Evolutionary conservation across 2,329 filamentous ascomycete species (phyloP).

Genomic region (Curvularia sp.): DNA sequence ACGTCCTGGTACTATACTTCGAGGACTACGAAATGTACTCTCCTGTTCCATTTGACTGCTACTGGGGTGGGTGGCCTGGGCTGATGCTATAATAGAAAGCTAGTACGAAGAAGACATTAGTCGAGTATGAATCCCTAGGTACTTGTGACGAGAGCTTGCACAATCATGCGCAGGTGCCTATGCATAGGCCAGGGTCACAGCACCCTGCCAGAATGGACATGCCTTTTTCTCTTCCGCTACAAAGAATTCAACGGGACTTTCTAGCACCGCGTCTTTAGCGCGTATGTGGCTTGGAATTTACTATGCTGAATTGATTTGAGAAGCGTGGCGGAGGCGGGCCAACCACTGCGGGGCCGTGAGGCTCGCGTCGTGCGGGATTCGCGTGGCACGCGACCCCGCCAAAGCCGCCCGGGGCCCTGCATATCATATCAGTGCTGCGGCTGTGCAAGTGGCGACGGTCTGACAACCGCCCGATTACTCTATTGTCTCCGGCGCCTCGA

Average conservation of each 20-base stretch:
- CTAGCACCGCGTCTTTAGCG: no score
- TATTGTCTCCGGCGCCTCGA: slow-evolving; percentile 1
- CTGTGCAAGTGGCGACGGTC: slow-evolving; percentile 17
- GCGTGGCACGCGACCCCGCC: slow-evolving; percentile 15
- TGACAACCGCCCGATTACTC: slow-evolving; percentile 4
- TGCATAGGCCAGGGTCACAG: background rate
- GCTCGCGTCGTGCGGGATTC: slow-evolving; percentile 6
- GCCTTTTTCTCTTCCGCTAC: background rate
- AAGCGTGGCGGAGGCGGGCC: background rate
- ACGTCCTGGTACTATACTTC: background rate
- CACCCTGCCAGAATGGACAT: background rate
- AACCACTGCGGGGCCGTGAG: slow-evolving; percentile 7
- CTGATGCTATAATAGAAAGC: background rate
- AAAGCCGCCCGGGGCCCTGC: slow-evolving; percentile 13
- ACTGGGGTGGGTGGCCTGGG: background rate
- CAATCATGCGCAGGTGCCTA: background rate
- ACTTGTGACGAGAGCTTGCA: background rate
- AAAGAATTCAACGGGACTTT: no score
- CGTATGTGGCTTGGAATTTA: background rate
- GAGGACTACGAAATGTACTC: background rate
- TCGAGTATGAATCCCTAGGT: background rate
- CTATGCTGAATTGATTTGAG: background rate
- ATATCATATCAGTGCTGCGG: slow-evolving; percentile 12
- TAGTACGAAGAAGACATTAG: background rate
- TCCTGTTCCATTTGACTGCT: background rate